phyloP scores from a whole-genome alignment of 345 rosid genomes.

The Psidium friedrichsthalianum region DNA sequence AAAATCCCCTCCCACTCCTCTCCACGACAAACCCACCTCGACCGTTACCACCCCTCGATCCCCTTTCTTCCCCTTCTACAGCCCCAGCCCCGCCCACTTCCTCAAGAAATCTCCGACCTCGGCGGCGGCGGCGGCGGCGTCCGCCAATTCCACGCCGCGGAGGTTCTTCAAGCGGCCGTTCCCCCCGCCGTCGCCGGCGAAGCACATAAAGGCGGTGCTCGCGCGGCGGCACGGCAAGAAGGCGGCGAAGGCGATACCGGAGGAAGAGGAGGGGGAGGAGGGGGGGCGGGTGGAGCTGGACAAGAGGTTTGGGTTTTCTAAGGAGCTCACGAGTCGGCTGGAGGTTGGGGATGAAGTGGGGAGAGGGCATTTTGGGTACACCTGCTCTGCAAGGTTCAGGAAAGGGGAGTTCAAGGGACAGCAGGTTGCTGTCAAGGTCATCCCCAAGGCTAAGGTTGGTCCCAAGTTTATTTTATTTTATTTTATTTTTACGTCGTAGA shows the following conservation, averaged over 20 bases:
- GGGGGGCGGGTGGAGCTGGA: conserved; percentile 49
- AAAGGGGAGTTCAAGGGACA: conserved; percentile 81
- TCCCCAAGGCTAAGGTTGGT: conserved; percentile 82
- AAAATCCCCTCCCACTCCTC: conserved; percentile 10
- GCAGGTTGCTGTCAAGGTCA: conserved; percentile 88
- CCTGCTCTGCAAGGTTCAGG: conserved; percentile 87
- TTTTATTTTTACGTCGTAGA: background rate
- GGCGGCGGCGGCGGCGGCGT: background rate
- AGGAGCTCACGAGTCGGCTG: conserved; percentile 45
- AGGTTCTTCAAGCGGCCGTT: conserved; percentile 58
- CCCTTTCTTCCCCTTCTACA: conserved; percentile 10
- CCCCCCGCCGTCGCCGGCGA: conserved; percentile 94
- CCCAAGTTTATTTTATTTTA: background rate
- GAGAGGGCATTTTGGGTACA: conserved; percentile 95
- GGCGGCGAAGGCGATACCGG: conserved; percentile 22
- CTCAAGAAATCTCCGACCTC: conserved; percentile 36
- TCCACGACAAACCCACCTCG: background rate
- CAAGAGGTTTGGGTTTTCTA: conserved; percentile 86
- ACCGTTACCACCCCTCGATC: background rate
- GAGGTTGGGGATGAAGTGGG: conserved; percentile 90
- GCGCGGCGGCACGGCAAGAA: conserved; percentile 41
- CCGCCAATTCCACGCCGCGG: conserved; percentile 43
- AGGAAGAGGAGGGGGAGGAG: conserved; percentile 31
- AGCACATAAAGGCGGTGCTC: conserved; percentile 69
- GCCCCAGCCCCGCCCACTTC: conserved; percentile 16